Percentiles rank a stretch among this genome's conserved stretches.
Evolutionary conservation across 2,329 filamentous ascomycete genomes (phyloP).

Genomic region (Colletotrichum lentis): DNA sequence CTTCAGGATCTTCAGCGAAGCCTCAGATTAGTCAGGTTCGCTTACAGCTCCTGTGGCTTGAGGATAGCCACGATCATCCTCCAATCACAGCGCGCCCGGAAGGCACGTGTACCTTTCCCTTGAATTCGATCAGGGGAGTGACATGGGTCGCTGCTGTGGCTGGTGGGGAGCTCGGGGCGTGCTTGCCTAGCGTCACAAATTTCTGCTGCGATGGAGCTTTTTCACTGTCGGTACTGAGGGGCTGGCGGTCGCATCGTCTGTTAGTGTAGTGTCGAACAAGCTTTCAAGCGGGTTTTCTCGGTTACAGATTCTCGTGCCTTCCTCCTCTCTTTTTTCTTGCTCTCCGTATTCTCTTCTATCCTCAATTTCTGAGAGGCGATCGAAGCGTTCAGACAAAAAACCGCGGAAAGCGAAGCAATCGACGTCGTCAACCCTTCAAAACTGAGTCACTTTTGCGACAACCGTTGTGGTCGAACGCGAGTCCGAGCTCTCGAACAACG

Average conservation of each 20-base stretch:
- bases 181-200: slow-evolving; percentile 27
- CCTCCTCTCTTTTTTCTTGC: slow-evolving; percentile 3
- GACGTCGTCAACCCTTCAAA: background rate
- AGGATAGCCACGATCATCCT: background rate
- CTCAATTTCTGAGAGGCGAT: background rate
- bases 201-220: slow-evolving; percentile 23
- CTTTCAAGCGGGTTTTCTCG: slow-evolving; percentile 35
- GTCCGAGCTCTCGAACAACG: slow-evolving; percentile 28
- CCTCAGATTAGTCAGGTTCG: slow-evolving; percentile 18
- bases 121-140: background rate
- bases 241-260: slow-evolving; percentile 19
- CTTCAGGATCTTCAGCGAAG: background rate
- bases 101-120: slow-evolving; percentile 24
- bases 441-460: background rate
- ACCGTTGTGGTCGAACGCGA: slow-evolving; percentile 18
- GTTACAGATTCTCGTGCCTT: slow-evolving; percentile 13
- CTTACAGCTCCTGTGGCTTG: background rate
- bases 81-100: slow-evolving; percentile 13
- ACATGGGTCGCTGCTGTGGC: slow-evolving; percentile 21
- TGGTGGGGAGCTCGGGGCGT: slow-evolving; percentile 30
- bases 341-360: background rate
- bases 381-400: slow-evolving; percentile 3
- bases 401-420: slow-evolving; percentile 6
- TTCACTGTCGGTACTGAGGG: slow-evolving; percentile 18
- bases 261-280: slow-evolving; percentile 29